Base-by-base conservation (phyloP, 441 rosid species). In the Brassica balearica region DNA sequence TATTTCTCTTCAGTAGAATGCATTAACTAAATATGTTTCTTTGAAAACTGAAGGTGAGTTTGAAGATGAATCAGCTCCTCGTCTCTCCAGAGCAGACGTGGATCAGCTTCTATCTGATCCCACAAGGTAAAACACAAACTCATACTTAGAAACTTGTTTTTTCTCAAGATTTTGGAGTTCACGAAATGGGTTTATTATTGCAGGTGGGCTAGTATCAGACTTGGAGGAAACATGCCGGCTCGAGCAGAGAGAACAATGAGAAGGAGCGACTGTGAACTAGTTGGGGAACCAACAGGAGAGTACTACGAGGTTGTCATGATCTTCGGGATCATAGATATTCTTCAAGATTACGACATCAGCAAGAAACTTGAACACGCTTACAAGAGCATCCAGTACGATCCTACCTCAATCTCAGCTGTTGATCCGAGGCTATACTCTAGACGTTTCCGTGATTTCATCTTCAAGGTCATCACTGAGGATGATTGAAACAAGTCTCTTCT, bases 291-390 rank as follows among this genome's bases (percentile, higher is more conserved):
- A n/a, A 86, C 90, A 1, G 92, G 91, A 56, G 92, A 88, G 81
- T 76, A 78, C 77, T 90, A 88, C 4, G 91, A 90, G 62, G 88
- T 90, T 2, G 76, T 84, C 12, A 82, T 90, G 82, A 86, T 85
- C 73, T 90, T 90, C 20, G 94, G 94, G 6, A 85, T 88, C 68
- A 90, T 90, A 53, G 91, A 90, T 82, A 90, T 90, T 46, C 84
- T 87, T 81, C 94, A 90, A 77, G 91, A 90, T 71, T 87, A 88
- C 22, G 94, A 90, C 72, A 87, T 90, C 32, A 90, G 89, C 85
- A 90, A 90, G 87, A 90, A 88, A 81, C 85, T 86, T 1, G 94
- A 90, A 81, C 94, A 90, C 41, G 90, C 91, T 0, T 87, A 87
- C 71, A 88, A 90, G 81, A 86, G 92, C 14, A 79, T 90, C 68